Base-by-base conservation (phyloP, 1,284 basidiomycete genomes). In the Malassezia arunalokei region DNA sequence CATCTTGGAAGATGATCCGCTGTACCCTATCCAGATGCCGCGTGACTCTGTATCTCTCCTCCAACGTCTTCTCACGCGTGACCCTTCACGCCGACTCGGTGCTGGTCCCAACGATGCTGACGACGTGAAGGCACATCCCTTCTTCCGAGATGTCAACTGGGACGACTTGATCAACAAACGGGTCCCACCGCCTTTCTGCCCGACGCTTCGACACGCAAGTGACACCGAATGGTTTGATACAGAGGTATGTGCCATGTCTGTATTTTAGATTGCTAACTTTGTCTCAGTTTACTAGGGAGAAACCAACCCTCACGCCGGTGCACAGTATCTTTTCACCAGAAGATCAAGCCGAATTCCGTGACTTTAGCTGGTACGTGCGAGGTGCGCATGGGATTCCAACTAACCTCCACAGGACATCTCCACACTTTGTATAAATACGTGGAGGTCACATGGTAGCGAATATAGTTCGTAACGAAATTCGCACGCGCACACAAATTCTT, bases 1-100 rank as follows among this genome's bases (percentile, higher is more conserved):
- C 37, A 98, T 98, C 66, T 76, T 99, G 47, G 94, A 98, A 74
- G 94, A 98, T 73, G 94, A 98, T 73, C 91, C 92, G 39, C 75
- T 99, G 59, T 99, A 98, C 76, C 94, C 94, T 2, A 94, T 99
- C 66, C 96, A 94, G n/a, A 98, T 98, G 94, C 94, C 92, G 6
- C 81, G 88, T 50, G 92, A 96, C 67, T 91, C 90, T 14, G 92
- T 98, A 44, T 90, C 88, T 20, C 86, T 98, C 46, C 75, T 98
- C 54, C 90, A 95, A 73, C 89, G 91, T 79, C 42, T 98, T 7
- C 78, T 98, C 59, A 94, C 89, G 1, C 83, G 92, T 39, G 94
- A 99, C 72, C 91, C 94, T n/a, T 70, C 75, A 27, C 84, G 86
- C 41, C 85, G 94, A 57, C 79, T 99, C n/a, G 94, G 94, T 24